These are phyloP conservation scores for Talaromyces wortmannii DNA, from an alignment of 495 filamentous ascomycete genomes.

Conservation along the genomic window DNA sequence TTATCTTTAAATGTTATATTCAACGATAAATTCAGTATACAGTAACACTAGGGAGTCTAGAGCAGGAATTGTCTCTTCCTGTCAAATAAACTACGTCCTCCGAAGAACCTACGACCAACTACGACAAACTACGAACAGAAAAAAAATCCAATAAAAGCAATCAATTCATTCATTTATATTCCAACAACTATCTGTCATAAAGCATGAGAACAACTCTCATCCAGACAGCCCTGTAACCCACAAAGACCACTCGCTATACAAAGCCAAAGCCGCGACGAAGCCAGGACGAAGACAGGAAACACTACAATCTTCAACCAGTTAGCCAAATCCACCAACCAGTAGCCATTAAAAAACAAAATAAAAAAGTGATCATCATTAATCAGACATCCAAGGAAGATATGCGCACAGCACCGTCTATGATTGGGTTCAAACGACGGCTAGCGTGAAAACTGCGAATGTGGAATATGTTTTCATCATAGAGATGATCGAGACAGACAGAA, in stretches of 20 bases:
- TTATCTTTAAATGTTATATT: too few relatives aligned
- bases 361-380: conserved; percentile 8
- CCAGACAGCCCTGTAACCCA: not conserved
- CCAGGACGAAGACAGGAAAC: not conserved
- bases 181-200: too few relatives aligned
- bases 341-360: not conserved
- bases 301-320: not conserved
- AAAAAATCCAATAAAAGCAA: too few relatives aligned
- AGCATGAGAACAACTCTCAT: not conserved
- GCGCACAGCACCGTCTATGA: conserved; percentile 36
- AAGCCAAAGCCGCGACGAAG: not conserved
- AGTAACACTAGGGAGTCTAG: too few relatives aligned
- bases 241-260: not conserved
- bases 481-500: not conserved
- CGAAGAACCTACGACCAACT: too few relatives aligned
- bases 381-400: conserved; percentile 50
- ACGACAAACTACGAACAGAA: too few relatives aligned
- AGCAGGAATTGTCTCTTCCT: too few relatives aligned
- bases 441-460: conserved; percentile 51
- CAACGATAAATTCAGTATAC: too few relatives aligned
- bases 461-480: conserved; percentile 42
- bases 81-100: too few relatives aligned
- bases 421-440: conserved; percentile 44
- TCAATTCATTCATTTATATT: too few relatives aligned
- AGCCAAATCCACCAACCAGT: not conserved